Conservation (phyloP, 2,329 filamentous ascomycete genomes). For the Xylariaceae sp. region DNA sequence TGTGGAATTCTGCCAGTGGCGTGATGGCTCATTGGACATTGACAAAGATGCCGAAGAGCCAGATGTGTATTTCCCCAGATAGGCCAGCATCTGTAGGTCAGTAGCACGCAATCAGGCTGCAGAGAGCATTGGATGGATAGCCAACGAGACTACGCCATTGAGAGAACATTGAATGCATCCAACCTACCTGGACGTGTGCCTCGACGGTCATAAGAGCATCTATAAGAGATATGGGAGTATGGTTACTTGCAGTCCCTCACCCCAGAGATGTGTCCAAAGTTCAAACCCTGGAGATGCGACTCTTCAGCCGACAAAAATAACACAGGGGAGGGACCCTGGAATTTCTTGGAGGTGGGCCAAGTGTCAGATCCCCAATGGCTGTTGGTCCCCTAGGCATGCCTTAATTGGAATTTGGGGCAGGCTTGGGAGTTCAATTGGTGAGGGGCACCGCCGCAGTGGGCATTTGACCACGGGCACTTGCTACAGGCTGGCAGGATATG, state of each 20-base stretch:
- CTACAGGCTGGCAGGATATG: too few relatives aligned
- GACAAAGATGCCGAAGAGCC: conserved; percentile 5
- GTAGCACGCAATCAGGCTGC: too few relatives aligned
- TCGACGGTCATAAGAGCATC: too few relatives aligned
- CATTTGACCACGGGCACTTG: too few relatives aligned
- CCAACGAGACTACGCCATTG: too few relatives aligned
- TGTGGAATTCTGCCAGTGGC: conserved; percentile 12
- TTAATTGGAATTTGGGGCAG: too few relatives aligned
- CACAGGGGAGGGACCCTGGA: not conserved
- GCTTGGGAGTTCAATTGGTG: not conserved
- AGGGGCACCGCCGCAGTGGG: conserved; percentile 3
- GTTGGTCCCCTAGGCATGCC: too few relatives aligned
- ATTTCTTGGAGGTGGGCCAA: not conserved
- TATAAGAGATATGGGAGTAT: too few relatives aligned
- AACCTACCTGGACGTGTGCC: too few relatives aligned
- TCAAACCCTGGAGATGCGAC: not conserved
- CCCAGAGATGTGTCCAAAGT: conserved; percentile 4
- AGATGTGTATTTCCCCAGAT: conserved; percentile 2
- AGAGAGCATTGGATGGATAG: not conserved
- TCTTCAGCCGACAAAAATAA: not conserved
- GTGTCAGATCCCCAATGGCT: not conserved
- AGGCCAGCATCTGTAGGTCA: too few relatives aligned
- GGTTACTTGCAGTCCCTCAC: too few relatives aligned
- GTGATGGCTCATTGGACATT: conserved; percentile 13
- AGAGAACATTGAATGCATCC: too few relatives aligned